phyloP scores from a whole-genome alignment of 495 filamentous ascomycete genomes.

The Lophiotrema nucula region DNA sequence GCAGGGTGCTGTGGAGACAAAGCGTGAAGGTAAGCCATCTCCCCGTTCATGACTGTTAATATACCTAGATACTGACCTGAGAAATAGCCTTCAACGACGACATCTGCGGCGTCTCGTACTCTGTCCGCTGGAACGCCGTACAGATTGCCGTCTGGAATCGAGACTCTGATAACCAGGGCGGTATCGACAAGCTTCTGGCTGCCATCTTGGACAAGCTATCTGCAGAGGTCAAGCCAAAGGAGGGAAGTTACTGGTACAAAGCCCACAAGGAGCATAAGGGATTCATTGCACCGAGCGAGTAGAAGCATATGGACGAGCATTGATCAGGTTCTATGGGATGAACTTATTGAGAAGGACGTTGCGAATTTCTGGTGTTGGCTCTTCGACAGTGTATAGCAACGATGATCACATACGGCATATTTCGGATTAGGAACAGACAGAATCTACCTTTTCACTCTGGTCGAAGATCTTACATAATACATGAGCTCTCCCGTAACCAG shows the following conservation, averaged over 20 bases:
- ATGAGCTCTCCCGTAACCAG: too few species aligned
- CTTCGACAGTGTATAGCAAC: too few species aligned
- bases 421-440: too few species aligned
- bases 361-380: too few species aligned
- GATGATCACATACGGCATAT: too few species aligned
- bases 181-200: conserved; percentile 66
- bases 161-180: conserved; percentile 65
- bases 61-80: conserved; percentile 5
- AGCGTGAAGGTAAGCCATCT: conserved; percentile 49
- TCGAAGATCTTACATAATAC: too few species aligned
- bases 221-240: conserved; percentile 64
- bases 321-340: too few species aligned
- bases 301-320: neutral
- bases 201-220: conserved; percentile 68
- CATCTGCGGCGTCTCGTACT: conserved; percentile 71
- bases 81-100: conserved; percentile 64
- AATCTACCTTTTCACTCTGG: too few species aligned
- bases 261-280: conserved; percentile 59
- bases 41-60: neutral
- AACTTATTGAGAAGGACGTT: too few species aligned
- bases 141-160: conserved; percentile 88
- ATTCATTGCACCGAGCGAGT: conserved; percentile 35
- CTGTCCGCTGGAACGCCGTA: conserved; percentile 72
- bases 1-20: conserved; percentile 67
- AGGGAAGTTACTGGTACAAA: conserved; percentile 70